Percentiles rank a stretch among this genome's conserved stretches.
Conservation (phyloP, 2,329 filamentous ascomycete species). For the Colletotrichum spinosum region DNA sequence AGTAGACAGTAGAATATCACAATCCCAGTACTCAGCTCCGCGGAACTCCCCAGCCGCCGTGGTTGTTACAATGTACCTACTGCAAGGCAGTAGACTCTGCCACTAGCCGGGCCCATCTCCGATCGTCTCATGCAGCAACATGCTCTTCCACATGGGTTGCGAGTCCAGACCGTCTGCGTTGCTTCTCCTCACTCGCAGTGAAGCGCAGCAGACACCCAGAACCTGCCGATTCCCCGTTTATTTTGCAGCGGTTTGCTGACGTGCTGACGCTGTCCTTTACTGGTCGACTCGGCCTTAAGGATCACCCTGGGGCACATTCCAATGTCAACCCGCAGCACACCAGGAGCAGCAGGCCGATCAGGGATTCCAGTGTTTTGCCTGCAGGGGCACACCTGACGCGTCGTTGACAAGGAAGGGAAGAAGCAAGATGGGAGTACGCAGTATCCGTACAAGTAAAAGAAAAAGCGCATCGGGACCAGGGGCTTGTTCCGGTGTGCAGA, state of each 20-base stretch:
- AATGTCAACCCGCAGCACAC: slow-evolving; percentile 19
- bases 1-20: too few relatives aligned
- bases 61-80: too few relatives aligned
- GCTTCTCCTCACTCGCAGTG: slow-evolving; percentile 25
- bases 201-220: slow-evolving; percentile 7
- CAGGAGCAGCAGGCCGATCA: slow-evolving; percentile 16
- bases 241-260: slow-evolving; percentile 15
- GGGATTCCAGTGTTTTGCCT: slow-evolving; percentile 26
- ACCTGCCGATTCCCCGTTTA: slow-evolving; percentile 24
- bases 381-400: slow-evolving; percentile 14
- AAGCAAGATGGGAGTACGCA: background rate
- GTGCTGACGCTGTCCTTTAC: slow-evolving; percentile 4
- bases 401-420: background rate
- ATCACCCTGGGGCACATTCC: slow-evolving; percentile 19
- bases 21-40: too few relatives aligned
- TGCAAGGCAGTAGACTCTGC: background rate
- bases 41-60: too few relatives aligned
- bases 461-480: slow-evolving; percentile 2
- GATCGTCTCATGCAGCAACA: slow-evolving; percentile 18
- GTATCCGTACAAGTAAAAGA: background rate
- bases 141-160: too few relatives aligned
- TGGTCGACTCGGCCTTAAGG: slow-evolving; percentile 3
- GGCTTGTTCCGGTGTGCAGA: slow-evolving; percentile 19
- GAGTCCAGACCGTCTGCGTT: slow-evolving; percentile 22
- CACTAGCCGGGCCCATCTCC: slow-evolving; percentile 13